Conservation (phyloP, 257 asterid genomes). For the Primulina huaijiensis region DNA sequence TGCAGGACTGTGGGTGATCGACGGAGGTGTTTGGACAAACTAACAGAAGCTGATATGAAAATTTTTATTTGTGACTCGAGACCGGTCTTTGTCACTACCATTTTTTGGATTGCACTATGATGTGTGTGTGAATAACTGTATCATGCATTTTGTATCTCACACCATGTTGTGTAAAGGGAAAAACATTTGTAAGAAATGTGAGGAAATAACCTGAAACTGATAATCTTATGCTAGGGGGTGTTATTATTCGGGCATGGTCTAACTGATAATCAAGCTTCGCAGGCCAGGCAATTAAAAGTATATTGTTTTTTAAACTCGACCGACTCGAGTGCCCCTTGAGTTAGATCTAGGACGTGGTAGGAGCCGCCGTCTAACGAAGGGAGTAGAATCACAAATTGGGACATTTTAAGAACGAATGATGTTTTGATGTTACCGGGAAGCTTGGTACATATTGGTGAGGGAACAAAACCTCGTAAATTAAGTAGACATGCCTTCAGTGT, state of each 20-base stretch:
- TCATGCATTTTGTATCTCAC: neutral
- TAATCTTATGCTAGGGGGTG: neutral
- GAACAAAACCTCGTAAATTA: constrained; percentile 29
- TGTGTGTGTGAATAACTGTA: neutral
- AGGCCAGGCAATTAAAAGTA: too few species aligned
- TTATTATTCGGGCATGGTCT: neutral
- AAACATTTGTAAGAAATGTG: too few species aligned
- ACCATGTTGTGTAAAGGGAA: neutral
- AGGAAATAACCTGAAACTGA: neutral
- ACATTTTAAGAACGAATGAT: too few species aligned
- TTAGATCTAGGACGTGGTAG: too few species aligned
- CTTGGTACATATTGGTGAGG: constrained; percentile 1
- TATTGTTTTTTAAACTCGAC: too few species aligned
- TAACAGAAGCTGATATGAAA: constrained; percentile 81
- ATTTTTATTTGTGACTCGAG: constrained; percentile 24
- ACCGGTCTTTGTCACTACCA: too few species aligned
- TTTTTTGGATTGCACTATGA: neutral
- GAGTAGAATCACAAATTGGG: too few species aligned
- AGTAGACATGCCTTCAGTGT: constrained; percentile 25
- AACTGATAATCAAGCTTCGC: too few species aligned
- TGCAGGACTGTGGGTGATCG: constrained; percentile 83
- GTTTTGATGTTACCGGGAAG: neutral
- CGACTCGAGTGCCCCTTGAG: too few species aligned
- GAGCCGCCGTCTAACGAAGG: too few species aligned
- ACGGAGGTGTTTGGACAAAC: constrained; percentile 72